Evolutionary conservation across 2,329 filamentous ascomycete species (phyloP).

Genomic region (Monosporascus sp.): DNA sequence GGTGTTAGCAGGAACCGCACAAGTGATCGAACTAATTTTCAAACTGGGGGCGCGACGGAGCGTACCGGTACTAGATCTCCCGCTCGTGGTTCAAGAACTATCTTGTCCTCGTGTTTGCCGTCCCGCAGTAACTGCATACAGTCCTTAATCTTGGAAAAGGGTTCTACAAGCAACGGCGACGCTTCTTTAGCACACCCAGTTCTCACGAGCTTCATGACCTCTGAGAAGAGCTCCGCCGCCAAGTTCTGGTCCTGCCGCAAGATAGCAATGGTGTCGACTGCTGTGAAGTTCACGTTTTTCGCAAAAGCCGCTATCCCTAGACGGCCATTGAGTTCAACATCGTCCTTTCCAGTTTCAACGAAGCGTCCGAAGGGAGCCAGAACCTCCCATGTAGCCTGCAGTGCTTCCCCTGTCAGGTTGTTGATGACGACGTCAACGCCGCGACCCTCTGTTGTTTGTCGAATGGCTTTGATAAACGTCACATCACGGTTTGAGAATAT

Average conservation of each 20-base stretch:
- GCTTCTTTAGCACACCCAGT: constrained; percentile 25
- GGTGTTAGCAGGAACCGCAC: neutral
- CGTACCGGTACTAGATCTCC: neutral
- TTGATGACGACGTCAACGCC: no score
- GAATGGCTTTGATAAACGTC: no score
- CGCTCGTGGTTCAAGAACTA: neutral
- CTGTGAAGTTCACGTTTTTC: constrained; percentile 39
- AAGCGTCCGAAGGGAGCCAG: no score
- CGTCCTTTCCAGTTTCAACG: no score
- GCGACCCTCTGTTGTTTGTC: no score
- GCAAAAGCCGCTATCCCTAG: constrained; percentile 47
- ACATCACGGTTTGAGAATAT: constrained; percentile 25
- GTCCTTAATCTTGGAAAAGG: constrained; percentile 14
- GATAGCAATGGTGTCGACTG: constrained; percentile 40
- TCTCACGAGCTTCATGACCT: constrained; percentile 22
- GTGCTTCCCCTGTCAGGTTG: no score
- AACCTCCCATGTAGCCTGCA: no score
- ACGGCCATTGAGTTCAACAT: no score
- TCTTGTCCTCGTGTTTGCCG: neutral
- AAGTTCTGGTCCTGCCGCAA: constrained; percentile 24
- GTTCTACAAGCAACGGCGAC: constrained; percentile 27
- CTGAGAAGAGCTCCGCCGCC: constrained; percentile 19
- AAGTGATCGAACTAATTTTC: neutral
- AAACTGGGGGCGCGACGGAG: neutral
- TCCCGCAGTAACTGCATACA: neutral